Evolutionary conservation across 352 stramenopile genomes (phyloP).

Genomic region (Globisporangium echinulatum): DNA sequence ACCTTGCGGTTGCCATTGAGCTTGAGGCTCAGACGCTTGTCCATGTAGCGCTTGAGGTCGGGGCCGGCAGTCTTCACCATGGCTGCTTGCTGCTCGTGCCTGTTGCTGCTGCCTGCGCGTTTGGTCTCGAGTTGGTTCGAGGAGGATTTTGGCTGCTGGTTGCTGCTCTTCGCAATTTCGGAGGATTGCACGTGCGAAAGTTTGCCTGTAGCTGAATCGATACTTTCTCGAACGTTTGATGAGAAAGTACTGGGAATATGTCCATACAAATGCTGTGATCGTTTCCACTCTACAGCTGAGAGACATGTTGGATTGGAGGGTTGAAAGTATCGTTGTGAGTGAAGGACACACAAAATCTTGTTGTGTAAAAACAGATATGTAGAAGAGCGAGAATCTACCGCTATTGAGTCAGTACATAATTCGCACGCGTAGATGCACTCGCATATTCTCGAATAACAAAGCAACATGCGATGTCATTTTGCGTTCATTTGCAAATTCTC

Average conservation of each 20-base stretch:
- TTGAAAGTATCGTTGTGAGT: too few species aligned
- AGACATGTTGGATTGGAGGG: too few species aligned
- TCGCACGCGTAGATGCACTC: too few species aligned
- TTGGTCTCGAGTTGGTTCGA: slow-evolving; percentile 1
- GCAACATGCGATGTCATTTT: too few species aligned
- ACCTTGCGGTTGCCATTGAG: slow-evolving; percentile 95
- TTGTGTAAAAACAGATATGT: too few species aligned
- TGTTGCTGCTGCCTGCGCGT: slow-evolving; percentile 3
- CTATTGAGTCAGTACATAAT: too few species aligned
- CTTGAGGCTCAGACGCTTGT: slow-evolving; percentile 92
- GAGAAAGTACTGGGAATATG: neutral
- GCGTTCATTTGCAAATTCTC: too few species aligned
- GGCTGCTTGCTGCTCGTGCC: slow-evolving; percentile 6
- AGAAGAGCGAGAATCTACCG: too few species aligned
- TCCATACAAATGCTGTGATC: neutral
- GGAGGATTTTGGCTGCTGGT: neutral
- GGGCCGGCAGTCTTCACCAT: slow-evolving; percentile 80
- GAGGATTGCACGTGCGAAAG: neutral
- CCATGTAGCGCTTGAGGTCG: slow-evolving; percentile 91
- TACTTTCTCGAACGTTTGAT: neutral
- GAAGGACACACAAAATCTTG: too few species aligned
- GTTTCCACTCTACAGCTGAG: neutral
- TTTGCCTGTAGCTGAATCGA: neutral
- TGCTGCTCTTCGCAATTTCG: neutral
- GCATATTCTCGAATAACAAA: too few species aligned